phyloP scores from a whole-genome alignment of 305 asterid species.

The Fraxinus paxiana region DNA sequence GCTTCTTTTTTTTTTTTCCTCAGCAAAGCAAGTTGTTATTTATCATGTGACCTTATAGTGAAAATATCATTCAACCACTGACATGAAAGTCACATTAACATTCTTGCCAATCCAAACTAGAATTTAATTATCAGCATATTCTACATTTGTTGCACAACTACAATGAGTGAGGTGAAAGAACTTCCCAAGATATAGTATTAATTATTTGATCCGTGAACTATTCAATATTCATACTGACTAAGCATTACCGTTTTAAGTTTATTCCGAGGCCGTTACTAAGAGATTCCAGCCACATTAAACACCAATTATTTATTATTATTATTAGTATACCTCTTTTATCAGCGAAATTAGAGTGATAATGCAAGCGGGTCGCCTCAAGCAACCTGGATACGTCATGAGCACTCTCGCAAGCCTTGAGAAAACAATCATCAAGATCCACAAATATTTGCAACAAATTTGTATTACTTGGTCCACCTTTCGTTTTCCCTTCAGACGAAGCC shows the following conservation, averaged over 20 bases:
- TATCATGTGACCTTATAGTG: background rate
- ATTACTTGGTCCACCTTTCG: slow-evolving; percentile 36
- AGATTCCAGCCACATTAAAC: slow-evolving; percentile 18
- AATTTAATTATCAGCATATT: background rate
- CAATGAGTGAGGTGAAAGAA: slow-evolving; percentile 1
- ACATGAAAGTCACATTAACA: background rate
- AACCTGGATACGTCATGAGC: slow-evolving; percentile 88
- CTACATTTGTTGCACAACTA: background rate
- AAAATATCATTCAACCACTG: background rate
- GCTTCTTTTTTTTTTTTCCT: background rate
- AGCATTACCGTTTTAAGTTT: background rate
- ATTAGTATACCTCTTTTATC: slow-evolving; percentile 65
- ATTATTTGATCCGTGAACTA: slow-evolving; percentile 11
- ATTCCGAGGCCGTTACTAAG: background rate
- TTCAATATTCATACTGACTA: slow-evolving; percentile 2
- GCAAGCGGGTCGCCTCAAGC: slow-evolving; percentile 96
- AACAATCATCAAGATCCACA: slow-evolving; percentile 76
- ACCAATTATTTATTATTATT: background rate
- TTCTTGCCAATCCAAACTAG: background rate
- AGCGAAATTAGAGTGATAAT: slow-evolving; percentile 93
- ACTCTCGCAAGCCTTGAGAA: slow-evolving; percentile 85
- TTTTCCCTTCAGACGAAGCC: slow-evolving; percentile 51
- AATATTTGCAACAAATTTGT: slow-evolving; percentile 62
- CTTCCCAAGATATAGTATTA: background rate
- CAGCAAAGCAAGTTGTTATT: background rate